Percentiles rank a stretch among this genome's conserved stretches.
These are phyloP conservation scores for Rasamsonia emersonii DNA, from an alignment of 2,329 filamentous ascomycete genomes.

Conservation along the genomic window DNA sequence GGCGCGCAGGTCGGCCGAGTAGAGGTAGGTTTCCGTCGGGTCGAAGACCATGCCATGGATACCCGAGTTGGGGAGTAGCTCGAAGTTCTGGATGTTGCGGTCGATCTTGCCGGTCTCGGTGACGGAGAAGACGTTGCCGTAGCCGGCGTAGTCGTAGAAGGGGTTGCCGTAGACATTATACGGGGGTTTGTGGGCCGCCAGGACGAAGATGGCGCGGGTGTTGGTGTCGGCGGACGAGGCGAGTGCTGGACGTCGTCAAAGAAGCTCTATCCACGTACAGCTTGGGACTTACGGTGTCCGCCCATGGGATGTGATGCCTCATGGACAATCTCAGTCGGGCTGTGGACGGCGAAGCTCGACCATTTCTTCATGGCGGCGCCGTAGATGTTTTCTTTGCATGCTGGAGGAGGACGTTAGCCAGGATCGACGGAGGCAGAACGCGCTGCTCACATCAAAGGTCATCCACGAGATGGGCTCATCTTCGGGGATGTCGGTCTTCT, in stretches of 20 bases:
- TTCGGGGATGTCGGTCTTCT: constrained; percentile 69
- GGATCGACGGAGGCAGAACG: too few relatives aligned
- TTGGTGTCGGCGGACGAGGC: constrained; percentile 64
- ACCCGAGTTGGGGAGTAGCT: constrained; percentile 35
- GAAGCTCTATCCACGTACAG: background rate
- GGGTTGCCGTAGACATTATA: constrained; percentile 83
- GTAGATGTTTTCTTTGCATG: constrained; percentile 78
- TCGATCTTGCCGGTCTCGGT: constrained; percentile 32
- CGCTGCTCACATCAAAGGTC: constrained; percentile 77
- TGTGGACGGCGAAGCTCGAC: constrained; percentile 70
- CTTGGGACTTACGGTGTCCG: constrained; percentile 55
- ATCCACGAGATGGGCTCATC: constrained; percentile 92
- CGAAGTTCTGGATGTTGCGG: constrained; percentile 38
- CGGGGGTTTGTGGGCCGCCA: constrained; percentile 67
- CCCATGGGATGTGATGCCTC: constrained; percentile 66
- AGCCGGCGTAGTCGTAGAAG: constrained; percentile 78
- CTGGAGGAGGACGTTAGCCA: constrained; percentile 37
- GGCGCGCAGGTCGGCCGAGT: constrained; percentile 41
- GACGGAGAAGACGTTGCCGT: constrained; percentile 59
- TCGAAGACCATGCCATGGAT: constrained; percentile 44
- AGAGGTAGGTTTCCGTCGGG: constrained; percentile 36
- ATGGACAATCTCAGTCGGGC: constrained; percentile 67
- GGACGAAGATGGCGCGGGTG: constrained; percentile 81
- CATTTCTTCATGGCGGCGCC: constrained; percentile 91
- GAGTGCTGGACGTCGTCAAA: constrained; percentile 42